Percentiles rank a stretch among this genome's conserved stretches.
These are phyloP conservation scores for Phytopythium litorale DNA, from an alignment of 352 stramenopile species.

Conservation along the genomic window DNA sequence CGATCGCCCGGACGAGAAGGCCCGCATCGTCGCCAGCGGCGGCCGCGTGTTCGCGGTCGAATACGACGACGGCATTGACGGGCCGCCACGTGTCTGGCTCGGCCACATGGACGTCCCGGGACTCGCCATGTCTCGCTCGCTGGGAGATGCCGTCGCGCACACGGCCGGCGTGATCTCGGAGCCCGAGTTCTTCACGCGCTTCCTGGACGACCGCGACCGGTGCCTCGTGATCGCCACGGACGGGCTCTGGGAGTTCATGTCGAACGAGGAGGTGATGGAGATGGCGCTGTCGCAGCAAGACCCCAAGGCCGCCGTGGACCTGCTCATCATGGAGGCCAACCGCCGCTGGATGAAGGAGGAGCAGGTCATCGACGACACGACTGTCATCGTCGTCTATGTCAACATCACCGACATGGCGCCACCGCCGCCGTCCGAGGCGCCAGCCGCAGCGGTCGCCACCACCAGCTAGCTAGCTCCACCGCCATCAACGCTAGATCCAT, in stretches of 20 bases:
- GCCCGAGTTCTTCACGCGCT: constrained; percentile 92
- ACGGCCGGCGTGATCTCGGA: constrained; percentile 93
- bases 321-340: constrained; percentile 94
- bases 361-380: constrained; percentile 99
- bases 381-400: constrained; percentile 96
- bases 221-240: constrained; percentile 97
- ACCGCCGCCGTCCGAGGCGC: neutral
- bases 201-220: constrained; percentile 80
- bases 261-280: constrained; percentile 93
- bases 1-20: constrained; percentile 94
- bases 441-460: neutral
- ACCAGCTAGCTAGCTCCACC: neutral
- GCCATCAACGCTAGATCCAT: neutral
- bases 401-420: constrained; percentile 28
- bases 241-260: constrained; percentile 99
- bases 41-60: constrained; percentile 98
- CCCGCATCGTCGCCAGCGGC: constrained; percentile 91
- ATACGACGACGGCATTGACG: constrained; percentile 98
- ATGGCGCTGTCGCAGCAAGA: constrained; percentile 76
- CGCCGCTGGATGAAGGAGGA: constrained; percentile 98
- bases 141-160: constrained; percentile 97
- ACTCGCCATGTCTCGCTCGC: constrained; percentile 96
- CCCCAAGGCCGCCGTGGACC: constrained; percentile 85
- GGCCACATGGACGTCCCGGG: constrained; percentile 98
- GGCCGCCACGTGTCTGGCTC: constrained; percentile 97